These are phyloP conservation scores for Kurtzmaniella quercitrusa DNA, from an alignment of 1,139 yeast genomes.

Conservation along the genomic window DNA sequence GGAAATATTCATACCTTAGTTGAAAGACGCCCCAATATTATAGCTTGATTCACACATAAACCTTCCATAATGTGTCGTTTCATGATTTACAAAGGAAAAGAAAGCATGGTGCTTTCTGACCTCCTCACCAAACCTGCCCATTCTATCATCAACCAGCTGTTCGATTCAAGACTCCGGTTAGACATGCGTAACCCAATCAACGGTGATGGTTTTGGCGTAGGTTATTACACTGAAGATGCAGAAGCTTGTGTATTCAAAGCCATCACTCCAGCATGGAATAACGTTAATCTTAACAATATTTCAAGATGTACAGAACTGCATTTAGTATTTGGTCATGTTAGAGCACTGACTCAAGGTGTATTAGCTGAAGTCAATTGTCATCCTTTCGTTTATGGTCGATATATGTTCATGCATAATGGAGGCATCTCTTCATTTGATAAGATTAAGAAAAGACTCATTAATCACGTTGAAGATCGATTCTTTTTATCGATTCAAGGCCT, in stretches of 20 bases:
- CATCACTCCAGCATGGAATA: constrained; percentile 97
- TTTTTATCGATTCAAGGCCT: constrained; percentile 84
- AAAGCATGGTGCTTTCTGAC: constrained; percentile 81
- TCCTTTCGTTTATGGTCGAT: constrained; percentile 79
- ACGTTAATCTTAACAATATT: constrained; percentile 77
- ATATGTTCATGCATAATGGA: constrained; percentile 98
- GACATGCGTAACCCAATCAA: constrained; percentile 90
- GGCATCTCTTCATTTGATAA: constrained; percentile 70
- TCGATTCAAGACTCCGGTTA: constrained; percentile 80
- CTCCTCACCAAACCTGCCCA: constrained; percentile 93
- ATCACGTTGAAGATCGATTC: constrained; percentile 73
- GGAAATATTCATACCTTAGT: too few species aligned
- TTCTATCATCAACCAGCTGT: constrained; percentile 93
- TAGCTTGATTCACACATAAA: too few species aligned
- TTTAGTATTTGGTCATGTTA: constrained; percentile 88
- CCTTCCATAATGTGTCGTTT: constrained; percentile 38
- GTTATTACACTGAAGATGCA: constrained; percentile 70
- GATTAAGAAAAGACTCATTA: constrained; percentile 69
- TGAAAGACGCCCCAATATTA: too few species aligned
- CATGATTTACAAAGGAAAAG: constrained; percentile 52
- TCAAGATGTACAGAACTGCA: constrained; percentile 83
- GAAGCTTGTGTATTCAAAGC: constrained; percentile 68
- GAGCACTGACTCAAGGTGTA: constrained; percentile 95
- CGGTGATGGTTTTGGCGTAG: constrained; percentile 98
- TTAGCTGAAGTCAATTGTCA: constrained; percentile 94